Percentiles rank a stretch among this genome's conserved stretches.
phyloP scores from a whole-genome alignment of 192 early-diverging fungal species.

The Umbelopsis sp. region DNA sequence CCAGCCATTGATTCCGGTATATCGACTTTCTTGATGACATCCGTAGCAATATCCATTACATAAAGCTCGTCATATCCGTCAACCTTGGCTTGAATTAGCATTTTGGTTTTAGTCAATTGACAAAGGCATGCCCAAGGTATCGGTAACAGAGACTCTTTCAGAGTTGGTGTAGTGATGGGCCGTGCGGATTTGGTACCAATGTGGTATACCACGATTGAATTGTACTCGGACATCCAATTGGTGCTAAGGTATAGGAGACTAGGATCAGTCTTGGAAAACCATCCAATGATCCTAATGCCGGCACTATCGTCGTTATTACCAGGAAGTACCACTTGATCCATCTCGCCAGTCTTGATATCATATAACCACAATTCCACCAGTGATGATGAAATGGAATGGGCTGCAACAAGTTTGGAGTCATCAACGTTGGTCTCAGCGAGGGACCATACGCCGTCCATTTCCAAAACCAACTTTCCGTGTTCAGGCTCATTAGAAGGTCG shows the following conservation, averaged over 20 bases:
- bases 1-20: background rate
- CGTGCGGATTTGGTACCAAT: background rate
- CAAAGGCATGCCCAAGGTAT: background rate
- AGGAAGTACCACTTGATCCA: background rate
- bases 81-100: background rate
- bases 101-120: background rate
- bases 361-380: background rate
- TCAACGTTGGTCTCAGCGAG: background rate
- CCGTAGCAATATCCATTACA: background rate
- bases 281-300: background rate
- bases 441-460: background rate
- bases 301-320: background rate
- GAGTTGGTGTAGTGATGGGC: background rate
- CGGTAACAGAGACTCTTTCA: background rate
- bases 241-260: background rate
- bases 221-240: slow-evolving; percentile 17
- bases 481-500: background rate
- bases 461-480: background rate
- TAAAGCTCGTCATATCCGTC: slow-evolving; percentile 7
- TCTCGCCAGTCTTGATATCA: background rate
- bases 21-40: background rate
- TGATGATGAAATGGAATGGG: background rate
- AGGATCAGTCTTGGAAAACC: slow-evolving; percentile 8
- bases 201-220: background rate
- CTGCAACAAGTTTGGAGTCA: background rate